Base-by-base conservation (phyloP, 1,284 basidiomycete species). In the Marasmius fiardii region DNA sequence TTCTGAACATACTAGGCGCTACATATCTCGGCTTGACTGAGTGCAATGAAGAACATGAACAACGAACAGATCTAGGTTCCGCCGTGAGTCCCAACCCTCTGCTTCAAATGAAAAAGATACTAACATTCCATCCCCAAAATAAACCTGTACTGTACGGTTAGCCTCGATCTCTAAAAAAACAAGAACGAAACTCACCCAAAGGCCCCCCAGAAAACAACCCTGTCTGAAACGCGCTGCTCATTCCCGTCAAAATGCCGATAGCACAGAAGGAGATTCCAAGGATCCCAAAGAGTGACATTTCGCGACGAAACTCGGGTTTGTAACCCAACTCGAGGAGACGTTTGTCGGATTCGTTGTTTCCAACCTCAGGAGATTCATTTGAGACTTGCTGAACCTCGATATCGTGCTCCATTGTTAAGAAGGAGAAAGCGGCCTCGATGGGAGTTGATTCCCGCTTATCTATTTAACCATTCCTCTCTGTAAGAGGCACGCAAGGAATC, bases 121-220 rank as follows among this genome's bases (percentile, higher is more conserved):
- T 59, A 60, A 83, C 82, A 64, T 83, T 83, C 82, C 82, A 84
- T n/a, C 80, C 82, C 81, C 81, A 84, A 63, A 84, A 84, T 58
- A 83, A 64, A 1, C 82, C 68, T 69, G 39, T 33, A 39, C 18
- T 24, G 20, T 43, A 21, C 31, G 47, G 28, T 43, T 10, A 49
- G 12, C 16, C 45, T n/a, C 12, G 45, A 20, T 7, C 31, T 12
- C 41, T 28, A 11, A 16, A 18, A 34, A 23, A n/a, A 12, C 26
- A 28, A 24, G 5, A 16, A 31, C 16, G 18, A 7, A 10, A 58
- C 62, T 14, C 26, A 68, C 69, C 80, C 33, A 83, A 64, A 3
- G 82, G 82, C 2, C 82, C 82, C 3, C 82, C 82, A 33, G 79
- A 80, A 65, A 83, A 81, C 33, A 82, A 65, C 0, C 82, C 81